Evolutionary conservation across 1,284 basidiomycete genomes (phyloP).

Genomic region (Hypsizygus ulmarius): DNA sequence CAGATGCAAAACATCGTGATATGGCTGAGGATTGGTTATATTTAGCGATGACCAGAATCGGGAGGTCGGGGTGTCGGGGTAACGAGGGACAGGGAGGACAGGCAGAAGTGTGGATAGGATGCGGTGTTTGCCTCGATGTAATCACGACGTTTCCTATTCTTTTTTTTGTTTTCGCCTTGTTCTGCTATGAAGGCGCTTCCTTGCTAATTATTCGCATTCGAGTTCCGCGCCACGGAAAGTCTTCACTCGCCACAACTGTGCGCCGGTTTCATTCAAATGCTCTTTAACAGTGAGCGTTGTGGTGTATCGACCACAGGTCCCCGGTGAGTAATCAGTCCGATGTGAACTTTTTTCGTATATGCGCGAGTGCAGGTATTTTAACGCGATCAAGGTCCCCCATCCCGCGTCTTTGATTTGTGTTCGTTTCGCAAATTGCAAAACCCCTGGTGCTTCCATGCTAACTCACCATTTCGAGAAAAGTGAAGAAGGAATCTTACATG

Average conservation of each 20-base stretch:
- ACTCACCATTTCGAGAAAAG: no score
- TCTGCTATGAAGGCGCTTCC: constrained; percentile 18
- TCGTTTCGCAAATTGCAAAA: no score
- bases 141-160: constrained; percentile 14
- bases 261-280: background rate
- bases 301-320: background rate
- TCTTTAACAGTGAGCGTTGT: background rate
- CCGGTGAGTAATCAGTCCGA: no score
- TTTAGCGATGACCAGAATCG: constrained; percentile 1
- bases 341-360: no score
- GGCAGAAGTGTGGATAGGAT: constrained; percentile 13
- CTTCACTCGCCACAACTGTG: background rate
- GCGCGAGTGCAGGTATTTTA: no score
- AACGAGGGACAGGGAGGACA: constrained; percentile 7
- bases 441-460: no score
- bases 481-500: no score
- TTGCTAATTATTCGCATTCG: constrained; percentile 10
- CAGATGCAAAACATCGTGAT: background rate
- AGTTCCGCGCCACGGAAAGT: background rate
- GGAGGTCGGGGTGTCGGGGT: constrained; percentile 3
- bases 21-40: background rate
- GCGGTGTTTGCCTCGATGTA: constrained; percentile 14
- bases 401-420: no score
- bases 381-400: no score
- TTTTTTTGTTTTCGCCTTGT: constrained; percentile 18